Evolutionary conservation across 306 rosid genomes (phyloP), one percentile per base, ranked within the genome.

Genomic region (Styphnolobium japonicum): DNA sequence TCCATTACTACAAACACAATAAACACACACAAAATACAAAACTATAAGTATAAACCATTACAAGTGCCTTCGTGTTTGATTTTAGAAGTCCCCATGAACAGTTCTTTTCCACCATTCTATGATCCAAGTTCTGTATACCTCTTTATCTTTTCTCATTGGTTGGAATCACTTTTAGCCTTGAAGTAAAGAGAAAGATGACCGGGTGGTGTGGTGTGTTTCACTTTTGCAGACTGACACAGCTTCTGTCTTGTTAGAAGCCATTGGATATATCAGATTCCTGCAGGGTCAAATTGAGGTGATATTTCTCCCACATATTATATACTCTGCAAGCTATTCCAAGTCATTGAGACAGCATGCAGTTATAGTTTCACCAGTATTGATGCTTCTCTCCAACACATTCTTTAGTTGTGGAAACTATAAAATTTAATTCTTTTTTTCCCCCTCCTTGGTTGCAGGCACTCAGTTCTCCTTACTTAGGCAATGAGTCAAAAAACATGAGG

Each of bases 211-310:
- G 82, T 71, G 53, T 49, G 80, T 77, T 67, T 79, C 74, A 68
- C 94, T 90, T 94, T 89, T 90, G 97, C 98, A 94, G 98, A 94
- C 96, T 85, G 98, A 94, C 96, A 92, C 97, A 53, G 97, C 97
- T 80, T 92, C 98, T 82, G 97, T 94, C 71, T 83, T 93, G 91
- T 79, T 92, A 78, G 96, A 92, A 85, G 91, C 91, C 86, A 89
- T 89, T 86, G 97, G 93, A 61, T 93, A 89, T 71, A 89, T 93
- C 72, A 87, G 93, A 88, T 93, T 93, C 92, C 94, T 93, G 49
- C 91, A 91, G 75, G 82, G 87, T 84, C 98, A 93, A 87, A 91
- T 93, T 82, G 93, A 93, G 98, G 98, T 93, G 83, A 85, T 85
- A 81, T 79, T 88, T 83, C 85, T 67, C 21, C 55, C 71, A 60